Evolutionary conservation across 129 eudicot genomes (phyloP).

Genomic region (carrot (Daucus carota)): DH1_v3.0 NC_030381.2:8355001-8355500

Average conservation of each 20-base stretch:
- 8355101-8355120: neutral
- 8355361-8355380: neutral
- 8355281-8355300: conserved; percentile 49
- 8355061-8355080: conserved; percentile 55
- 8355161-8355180: neutral
- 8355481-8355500: too few relatives aligned
- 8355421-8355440: too few relatives aligned
- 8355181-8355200: neutral
- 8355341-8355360: neutral
- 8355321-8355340: neutral
- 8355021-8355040: conserved; percentile 53
- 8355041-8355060: conserved; percentile 55
- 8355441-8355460: too few relatives aligned
- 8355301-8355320: conserved; percentile 57
- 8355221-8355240: conserved; percentile 47
- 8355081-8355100: conserved; percentile 88
- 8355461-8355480: too few relatives aligned
- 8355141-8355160: neutral
- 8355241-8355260: conserved; percentile 47
- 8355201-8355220: conserved; percentile 39
- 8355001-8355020: conserved; percentile 3
- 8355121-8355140: neutral
- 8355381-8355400: neutral
- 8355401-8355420: too few relatives aligned
- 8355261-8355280: conserved; percentile 64